Evolutionary conservation across 2,329 filamentous ascomycete genomes (phyloP), one percentile per base, ranked within the genome.

Genomic region (Juglanconis sp.): DNA sequence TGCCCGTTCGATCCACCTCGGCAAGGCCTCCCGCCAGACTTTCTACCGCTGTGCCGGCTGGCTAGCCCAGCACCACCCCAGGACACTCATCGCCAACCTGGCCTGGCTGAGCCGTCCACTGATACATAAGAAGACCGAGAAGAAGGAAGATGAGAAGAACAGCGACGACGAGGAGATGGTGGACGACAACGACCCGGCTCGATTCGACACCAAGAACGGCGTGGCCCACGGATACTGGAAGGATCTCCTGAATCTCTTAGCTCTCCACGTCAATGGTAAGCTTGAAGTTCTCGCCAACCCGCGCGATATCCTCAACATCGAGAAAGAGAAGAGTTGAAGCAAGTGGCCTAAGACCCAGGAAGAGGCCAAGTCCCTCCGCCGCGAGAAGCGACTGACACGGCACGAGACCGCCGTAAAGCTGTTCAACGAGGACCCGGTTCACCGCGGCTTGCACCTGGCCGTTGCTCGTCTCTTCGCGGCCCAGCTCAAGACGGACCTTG

Each of bases 171-270:
- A 74, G 3, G 56, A 68, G 0, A 69, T 73, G 3, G 64, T 68
- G 54, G 69, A 75, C 13, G 75, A 78, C 5, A 70, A 76, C 15
- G 74, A 76, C 7, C 60, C 66, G 0, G 54, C 68, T 11, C 69
- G 68, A 8, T 75, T 76, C 59, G 77, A 83, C 44, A 74, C 81
- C 15, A 70, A 71, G 50, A 69, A 81, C 42, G 79, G 80, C 0
- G 76, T 83, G 2, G 73, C 84, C 4, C 84, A 87, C 55, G 83
- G 84, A 0, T 87, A 86, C 70, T 87, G 83, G 82, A 86, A 87
- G 64, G 83, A 87, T 66, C 71, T 86, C 3, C 71, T 86, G 2
- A 87, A 86, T 64, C 74, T 87, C 3, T 73, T 87, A 0, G 79
- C 76, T 1, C 73, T 87, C 2, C 77, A 78, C 0, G 79, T 75